Conservation (phyloP, 2,329 filamentous ascomycete genomes). For the Thelonectria olida region DNA sequence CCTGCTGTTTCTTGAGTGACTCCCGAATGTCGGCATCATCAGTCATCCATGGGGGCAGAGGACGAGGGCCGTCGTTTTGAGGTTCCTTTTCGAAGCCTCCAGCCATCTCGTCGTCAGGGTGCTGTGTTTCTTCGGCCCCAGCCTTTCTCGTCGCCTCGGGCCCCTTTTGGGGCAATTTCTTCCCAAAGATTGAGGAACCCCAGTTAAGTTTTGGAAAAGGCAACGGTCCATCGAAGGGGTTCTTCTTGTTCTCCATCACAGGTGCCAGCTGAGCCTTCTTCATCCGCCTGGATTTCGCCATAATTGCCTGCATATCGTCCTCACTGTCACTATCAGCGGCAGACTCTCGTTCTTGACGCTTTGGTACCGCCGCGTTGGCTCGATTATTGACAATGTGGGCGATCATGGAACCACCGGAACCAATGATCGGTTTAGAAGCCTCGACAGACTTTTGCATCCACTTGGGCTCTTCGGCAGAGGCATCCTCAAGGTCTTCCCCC, state of each 20-base stretch:
- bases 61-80: constrained; percentile 58
- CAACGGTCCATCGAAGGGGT: constrained; percentile 79
- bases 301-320: constrained; percentile 79
- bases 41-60: constrained; percentile 79
- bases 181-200: constrained; percentile 68
- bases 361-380: constrained; percentile 68
- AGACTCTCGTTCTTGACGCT: constrained; percentile 37
- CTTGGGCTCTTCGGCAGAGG: constrained; percentile 54
- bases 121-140: constrained; percentile 33
- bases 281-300: constrained; percentile 74
- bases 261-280: constrained; percentile 56
- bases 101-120: constrained; percentile 56
- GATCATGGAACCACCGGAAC: constrained; percentile 68
- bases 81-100: constrained; percentile 72
- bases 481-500: constrained; percentile 60
- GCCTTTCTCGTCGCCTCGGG: constrained; percentile 34
- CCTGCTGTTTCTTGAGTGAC: constrained; percentile 66
- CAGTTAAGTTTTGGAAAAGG: constrained; percentile 89
- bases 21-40: constrained; percentile 73
- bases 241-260: constrained; percentile 62
- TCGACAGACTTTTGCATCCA: constrained; percentile 66
- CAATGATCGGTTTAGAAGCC: constrained; percentile 60
- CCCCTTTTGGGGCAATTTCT: constrained; percentile 44
- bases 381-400: constrained; percentile 80
- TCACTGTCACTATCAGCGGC: constrained; percentile 73